Base-by-base conservation (phyloP, 768 basidiomycete species). In the Coprinopsis strossmayeri region DNA sequence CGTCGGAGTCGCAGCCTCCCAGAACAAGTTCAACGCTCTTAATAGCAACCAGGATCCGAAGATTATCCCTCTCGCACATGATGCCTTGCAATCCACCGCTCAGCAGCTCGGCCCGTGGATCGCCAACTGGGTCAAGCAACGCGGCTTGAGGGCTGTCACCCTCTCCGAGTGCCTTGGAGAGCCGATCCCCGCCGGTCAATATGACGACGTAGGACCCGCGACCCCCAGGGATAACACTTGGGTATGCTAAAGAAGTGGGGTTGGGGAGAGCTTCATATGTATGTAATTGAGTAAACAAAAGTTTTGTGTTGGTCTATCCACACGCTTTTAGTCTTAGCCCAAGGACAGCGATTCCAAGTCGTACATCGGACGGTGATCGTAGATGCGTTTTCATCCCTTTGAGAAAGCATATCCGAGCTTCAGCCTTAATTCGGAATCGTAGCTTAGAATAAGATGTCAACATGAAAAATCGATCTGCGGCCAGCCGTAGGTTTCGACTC, bases 81-180 rank as follows among this genome's bases (percentile, higher is more conserved):
- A 55, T 32, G 51, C 54, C 12, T 48, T 55, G 37, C 54, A 55
- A 37, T 51, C 50, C 13, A 55, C 54, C 27, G 54, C 54, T 24
- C 45, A 46, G 34, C 51, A 55, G 45, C 49, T 55, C 35, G 51
- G 54, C 24, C 54, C 54, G 2, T 55, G 54, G 54, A 45, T 53
- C 23, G 52, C 52, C 17, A 35, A 45, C n/a, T 55, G 54, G 54
- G 54, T 49, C 9, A 55, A 53, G 12, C n/a, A 34, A 10, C 53
- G 45, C 30, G 52, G 52, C 3, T 32, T 55, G 37, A 52, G 43
- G 38, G 49, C 52, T 25, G 54, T 55, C 18, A 55, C 54, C 9
- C 48, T 55, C 30, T 47, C 45, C 37, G 48, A 55, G 34, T 55
- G 54, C 28, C 45, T 55, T 32, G 54, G 54, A 15, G 54, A 55